phyloP scores from a whole-genome alignment of 305 asterid species.

The Salvia sclarea region DNA sequence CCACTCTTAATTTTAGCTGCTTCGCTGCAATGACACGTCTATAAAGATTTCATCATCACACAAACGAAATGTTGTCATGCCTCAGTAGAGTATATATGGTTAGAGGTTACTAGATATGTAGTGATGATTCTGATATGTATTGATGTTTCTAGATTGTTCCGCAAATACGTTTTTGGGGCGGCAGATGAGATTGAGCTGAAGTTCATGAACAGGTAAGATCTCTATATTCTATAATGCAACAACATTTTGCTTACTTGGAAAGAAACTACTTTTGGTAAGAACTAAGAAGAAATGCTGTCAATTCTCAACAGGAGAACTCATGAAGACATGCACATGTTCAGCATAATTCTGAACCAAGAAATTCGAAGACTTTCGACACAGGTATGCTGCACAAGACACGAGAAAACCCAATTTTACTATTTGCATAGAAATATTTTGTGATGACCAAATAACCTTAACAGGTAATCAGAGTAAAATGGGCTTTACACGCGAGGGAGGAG shows the following conservation, averaged over 20 bases:
- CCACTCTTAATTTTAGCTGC: neutral
- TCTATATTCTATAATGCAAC: neutral
- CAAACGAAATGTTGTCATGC: neutral
- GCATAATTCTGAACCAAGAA: constrained; percentile 57
- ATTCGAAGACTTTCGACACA: constrained; percentile 52
- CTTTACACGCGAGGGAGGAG: constrained; percentile 57
- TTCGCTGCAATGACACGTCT: too few relatives aligned
- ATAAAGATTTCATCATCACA: neutral
- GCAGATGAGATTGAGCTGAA: constrained; percentile 64
- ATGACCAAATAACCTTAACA: neutral
- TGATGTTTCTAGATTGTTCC: constrained; percentile 45
- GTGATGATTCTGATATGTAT: neutral
- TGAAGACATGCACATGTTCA: constrained; percentile 57
- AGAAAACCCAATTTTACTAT: too few relatives aligned
- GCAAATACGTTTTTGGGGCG: constrained; percentile 60
- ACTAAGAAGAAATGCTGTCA: neutral
- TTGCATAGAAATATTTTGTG: neutral
- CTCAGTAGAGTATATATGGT: neutral
- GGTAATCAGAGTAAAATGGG: constrained; percentile 55
- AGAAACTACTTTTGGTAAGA: constrained; percentile 2
- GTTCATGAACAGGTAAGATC: constrained; percentile 56
- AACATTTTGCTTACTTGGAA: neutral
- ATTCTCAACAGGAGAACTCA: constrained; percentile 48
- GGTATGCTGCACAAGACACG: neutral
- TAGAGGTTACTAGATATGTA: too few relatives aligned